Base-by-base conservation (phyloP, 768 basidiomycete species). In the Amanita polypyramis region DNA sequence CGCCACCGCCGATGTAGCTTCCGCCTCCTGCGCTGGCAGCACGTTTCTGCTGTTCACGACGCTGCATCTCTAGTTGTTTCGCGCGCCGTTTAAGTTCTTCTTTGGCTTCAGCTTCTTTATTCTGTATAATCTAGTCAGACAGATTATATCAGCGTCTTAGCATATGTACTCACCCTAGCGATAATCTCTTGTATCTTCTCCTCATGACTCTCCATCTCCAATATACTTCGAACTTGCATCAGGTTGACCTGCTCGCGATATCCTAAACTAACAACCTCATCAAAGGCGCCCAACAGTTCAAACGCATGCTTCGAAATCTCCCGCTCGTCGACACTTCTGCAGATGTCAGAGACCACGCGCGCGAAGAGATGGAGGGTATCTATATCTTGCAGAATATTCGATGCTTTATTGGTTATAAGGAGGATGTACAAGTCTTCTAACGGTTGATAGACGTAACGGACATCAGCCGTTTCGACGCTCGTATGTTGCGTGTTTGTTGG, bases 31-130 rank as follows among this genome's bases (percentile, higher is more conserved):
- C 61, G 47, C 61, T 58, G 6, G 76, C 79, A 3, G 82, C 68
- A 17, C 91, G 83, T 51, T 80, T 74, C 55, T 95, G 91, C 62
- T 94, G 91, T 61, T 99, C 95, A 29, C 94, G 75, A 35, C 95
- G 81, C 60, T 98, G 96, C 82, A 96, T 88, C 65, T 99, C 96
- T 52, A 99, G 80, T 59, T 97, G 93, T 62, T 96, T 96, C 0
- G 96, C 94, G 25, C 95, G 85, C 34, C 96, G 82, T 64, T 98
- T 98, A 60, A 99, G 84, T 60, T 97, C 95, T 62, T 99, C 96
- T 62, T 99, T 99, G 2, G 95, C 96, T 59, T 99, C 96, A 5
- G 92, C 92, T 67, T 99, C 96, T 67, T 98, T 98, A 72, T 99
- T 98, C 85, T 94, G 54, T 12, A 34, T 2, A 5, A 32, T 23